Evolutionary conservation across 371 early-diverging fungal genomes (phyloP).

Genomic region (Amoeboaphelidium protococcarum): DNA sequence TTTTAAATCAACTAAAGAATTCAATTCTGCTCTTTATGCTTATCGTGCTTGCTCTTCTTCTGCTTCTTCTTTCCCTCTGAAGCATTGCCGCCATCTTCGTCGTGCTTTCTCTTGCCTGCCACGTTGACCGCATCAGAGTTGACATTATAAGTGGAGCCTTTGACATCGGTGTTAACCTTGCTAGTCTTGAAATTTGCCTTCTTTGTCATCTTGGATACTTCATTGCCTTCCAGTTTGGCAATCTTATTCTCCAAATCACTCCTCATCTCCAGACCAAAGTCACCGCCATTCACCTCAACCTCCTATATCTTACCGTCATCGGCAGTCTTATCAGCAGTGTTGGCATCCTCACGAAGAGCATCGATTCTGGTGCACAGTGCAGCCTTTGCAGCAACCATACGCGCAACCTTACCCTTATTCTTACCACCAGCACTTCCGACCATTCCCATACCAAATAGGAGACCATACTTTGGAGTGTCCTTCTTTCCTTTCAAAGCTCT

Average conservation of each 20-base stretch:
- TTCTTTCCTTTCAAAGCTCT: conserved; percentile 79
- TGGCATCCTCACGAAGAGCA: conserved; percentile 45
- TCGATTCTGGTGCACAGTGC: conserved; percentile 80
- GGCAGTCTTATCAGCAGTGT: neutral
- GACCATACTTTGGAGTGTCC: conserved; percentile 91
- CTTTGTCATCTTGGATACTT: too few relatives aligned
- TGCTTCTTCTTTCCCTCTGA: conserved; percentile 22
- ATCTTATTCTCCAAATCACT: conserved; percentile 53
- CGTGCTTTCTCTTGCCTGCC: conserved; percentile 3
- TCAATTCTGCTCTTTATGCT: too few relatives aligned
- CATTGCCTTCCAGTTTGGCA: conserved; percentile 25
- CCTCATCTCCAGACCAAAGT: conserved; percentile 11
- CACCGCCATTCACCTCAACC: too few relatives aligned
- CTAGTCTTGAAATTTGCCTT: too few relatives aligned
- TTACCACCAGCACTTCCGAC: conserved; percentile 61
- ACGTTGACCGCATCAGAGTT: conserved; percentile 1
- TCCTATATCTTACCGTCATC: too few relatives aligned
- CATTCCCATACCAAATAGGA: conserved; percentile 71
- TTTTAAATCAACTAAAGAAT: too few relatives aligned
- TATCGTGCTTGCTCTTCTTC: conserved; percentile 26
- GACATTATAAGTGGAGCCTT: neutral
- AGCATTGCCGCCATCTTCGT: conserved; percentile 3
- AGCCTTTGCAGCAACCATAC: conserved; percentile 75
- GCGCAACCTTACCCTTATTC: conserved; percentile 74
- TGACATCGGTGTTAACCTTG: too few relatives aligned